Base-by-base conservation (phyloP, 345 rosid species). In the Ricinus communis region DNA sequence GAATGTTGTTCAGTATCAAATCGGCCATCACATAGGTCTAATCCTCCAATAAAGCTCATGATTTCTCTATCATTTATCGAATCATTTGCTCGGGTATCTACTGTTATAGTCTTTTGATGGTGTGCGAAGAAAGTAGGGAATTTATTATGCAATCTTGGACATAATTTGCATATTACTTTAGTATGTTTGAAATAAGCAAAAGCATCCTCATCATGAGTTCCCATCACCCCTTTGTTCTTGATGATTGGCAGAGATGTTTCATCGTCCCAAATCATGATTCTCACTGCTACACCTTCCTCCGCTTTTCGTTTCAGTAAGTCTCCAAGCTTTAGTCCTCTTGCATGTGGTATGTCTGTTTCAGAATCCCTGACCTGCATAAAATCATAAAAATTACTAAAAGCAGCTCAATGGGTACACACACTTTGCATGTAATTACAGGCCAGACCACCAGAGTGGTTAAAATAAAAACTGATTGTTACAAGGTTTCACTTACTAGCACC, bases 181-280 rank as follows among this genome's bases (percentile, higher is more conserved):
- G 92, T 85, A 76, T 87, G 82, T 51, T 73, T 87, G 78, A 93
- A 93, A 69, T 89, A 91, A 5, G 86, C 85, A 66, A 82, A 77
- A 19, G 90, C 84, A 55, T 85, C 87, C 68, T 87, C 90, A 36
- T 85, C 97, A 10, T 87, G 88, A 45, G 93, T 88, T 66, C 81
- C 25, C 97, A 91, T 93, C 3, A 93, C 33, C 31, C 98, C 98
- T 82, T 76, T 79, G 89, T 93, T 91, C 81, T 84, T 93, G 67
- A 93, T 86, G 13, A 90, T 14, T 4, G 90, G 96, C 55, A 91
- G 58, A 21, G 93, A 91, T 5, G 97, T 85, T 67, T 90, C 92
- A 33, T 90, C 98, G 46, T 88, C 84, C 98, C 98, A 94, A 36
- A 91, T 52, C 95, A 94, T 85, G 4, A 94, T 76, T 75, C 98